Evolutionary conservation across 176 grass and related monocot genomes (phyloP), one percentile per base, ranked within the genome.

Genomic region (Melocanna baccifera): DNA sequence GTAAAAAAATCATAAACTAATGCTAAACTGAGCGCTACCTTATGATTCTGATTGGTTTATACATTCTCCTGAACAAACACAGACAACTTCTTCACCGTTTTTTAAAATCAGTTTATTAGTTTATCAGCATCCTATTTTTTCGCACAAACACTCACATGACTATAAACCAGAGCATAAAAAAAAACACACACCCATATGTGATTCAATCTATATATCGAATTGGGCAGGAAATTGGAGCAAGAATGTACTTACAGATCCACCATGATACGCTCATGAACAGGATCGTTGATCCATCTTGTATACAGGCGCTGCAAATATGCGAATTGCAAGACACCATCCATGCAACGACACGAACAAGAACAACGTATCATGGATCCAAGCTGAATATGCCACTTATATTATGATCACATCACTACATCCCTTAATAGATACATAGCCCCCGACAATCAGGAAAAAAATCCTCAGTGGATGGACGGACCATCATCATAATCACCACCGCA

Each of bases 391-490:
- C 75, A 76, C 73, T 69, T 87, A 84, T 84, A 87, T 91, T 87
- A 91, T 78, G 80, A 79, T 84, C 76, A 43, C 84, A 84, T 84
- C 45, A 46, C 85, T 91, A 87, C 84, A 83, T 81, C 42, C 69
- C 75, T 87, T 79, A 83, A 90, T 80, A 84, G 89, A 80, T 90
- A 91, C 85, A 91, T 84, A 69, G 37, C 79, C 46, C 78, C 73
- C 71, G 9, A n/a, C n/a, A n/a, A n/a, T n/a, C n/a, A n/a, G n/a
- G n/a, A n/a, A n/a, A n/a, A n/a, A n/a, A n/a, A n/a, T n/a, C n/a
- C n/a, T n/a, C n/a, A n/a, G n/a, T n/a, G n/a, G n/a, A n/a, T n/a
- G n/a, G n/a, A n/a, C n/a, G n/a, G n/a, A 9, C 19, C 79, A 73
- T 50, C 64, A 58, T 25, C 56, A 32, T 9, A 72, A 72, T 23